Evolutionary conservation across 768 basidiomycete genomes (phyloP).

Genomic region (Mycena albidolilacea): DNA sequence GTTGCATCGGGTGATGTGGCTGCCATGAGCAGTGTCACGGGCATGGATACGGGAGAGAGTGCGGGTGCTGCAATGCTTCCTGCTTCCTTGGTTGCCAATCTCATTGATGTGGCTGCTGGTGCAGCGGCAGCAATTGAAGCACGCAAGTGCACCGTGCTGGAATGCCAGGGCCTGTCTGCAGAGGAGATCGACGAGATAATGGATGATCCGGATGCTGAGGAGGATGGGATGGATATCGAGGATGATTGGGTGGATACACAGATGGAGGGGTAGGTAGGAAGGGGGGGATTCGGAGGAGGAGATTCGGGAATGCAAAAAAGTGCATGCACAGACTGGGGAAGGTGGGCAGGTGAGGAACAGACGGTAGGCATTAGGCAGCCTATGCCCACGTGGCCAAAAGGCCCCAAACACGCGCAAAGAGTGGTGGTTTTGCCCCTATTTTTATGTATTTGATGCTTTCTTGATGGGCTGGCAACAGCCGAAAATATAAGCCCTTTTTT

Average conservation of each 20-base stretch:
- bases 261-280: neutral
- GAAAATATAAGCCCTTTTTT: too few species aligned
- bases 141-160: neutral
- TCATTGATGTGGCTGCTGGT: neutral
- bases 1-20: neutral
- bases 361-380: neutral
- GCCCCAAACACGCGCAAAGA: neutral
- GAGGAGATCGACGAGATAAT: neutral
- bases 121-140: neutral
- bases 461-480: too few species aligned
- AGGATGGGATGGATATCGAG: neutral
- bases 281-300: neutral
- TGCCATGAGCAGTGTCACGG: neutral
- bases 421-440: too few species aligned
- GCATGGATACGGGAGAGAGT: neutral
- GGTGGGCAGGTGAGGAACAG: neutral
- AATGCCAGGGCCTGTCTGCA: neutral
- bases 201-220: neutral
- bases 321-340: too few species aligned
- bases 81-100: neutral
- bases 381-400: neutral
- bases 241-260: neutral
- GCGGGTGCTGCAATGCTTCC: neutral
- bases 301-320: neutral
- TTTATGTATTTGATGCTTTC: conserved; percentile 19